Conservation (phyloP, 441 rosid genomes). For the Pelargonium myrrhifolium region DNA sequence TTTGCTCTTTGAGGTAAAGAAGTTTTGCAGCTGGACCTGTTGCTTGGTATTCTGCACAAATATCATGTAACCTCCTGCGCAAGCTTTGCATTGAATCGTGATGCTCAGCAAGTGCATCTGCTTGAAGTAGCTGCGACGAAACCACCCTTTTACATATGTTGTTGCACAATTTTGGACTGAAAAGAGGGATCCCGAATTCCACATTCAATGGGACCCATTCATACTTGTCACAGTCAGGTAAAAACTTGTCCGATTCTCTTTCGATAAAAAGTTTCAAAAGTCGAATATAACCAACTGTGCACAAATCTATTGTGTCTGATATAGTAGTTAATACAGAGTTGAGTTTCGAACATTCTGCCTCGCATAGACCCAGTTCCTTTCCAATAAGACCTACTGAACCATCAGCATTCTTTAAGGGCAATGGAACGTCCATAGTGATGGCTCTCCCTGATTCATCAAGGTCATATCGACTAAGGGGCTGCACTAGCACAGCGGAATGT, state of each 20-base stretch:
- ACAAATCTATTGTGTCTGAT: constrained; percentile 60
- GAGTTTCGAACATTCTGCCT: constrained; percentile 51
- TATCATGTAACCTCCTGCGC: constrained; percentile 61
- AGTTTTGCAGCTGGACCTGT: constrained; percentile 91
- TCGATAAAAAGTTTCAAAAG: constrained; percentile 72
- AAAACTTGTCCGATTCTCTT: constrained; percentile 49
- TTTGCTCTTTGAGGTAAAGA: constrained; percentile 87
- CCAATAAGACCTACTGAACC: constrained; percentile 66
- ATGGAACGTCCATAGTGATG: constrained; percentile 74
- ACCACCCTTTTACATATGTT: constrained; percentile 86
- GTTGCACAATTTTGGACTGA: constrained; percentile 80
- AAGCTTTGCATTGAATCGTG: constrained; percentile 81
- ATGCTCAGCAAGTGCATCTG: constrained; percentile 74
- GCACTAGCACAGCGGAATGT: constrained; percentile 76
- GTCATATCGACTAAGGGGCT: constrained; percentile 76
- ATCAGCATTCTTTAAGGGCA: constrained; percentile 76
- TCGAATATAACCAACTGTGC: constrained; percentile 88
- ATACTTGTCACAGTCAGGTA: constrained; percentile 52
- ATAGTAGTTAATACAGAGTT: constrained; percentile 50
- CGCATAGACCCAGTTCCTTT: constrained; percentile 55
- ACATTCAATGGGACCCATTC: constrained; percentile 92
- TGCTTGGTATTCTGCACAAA: constrained; percentile 90
- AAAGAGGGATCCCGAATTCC: constrained; percentile 91
- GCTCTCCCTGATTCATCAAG: constrained; percentile 76
- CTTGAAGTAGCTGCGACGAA: constrained; percentile 70